These are phyloP conservation scores for Sarocladium brachiariae DNA, from an alignment of 2,329 filamentous ascomycete genomes.

Conservation along the genomic window DNA sequence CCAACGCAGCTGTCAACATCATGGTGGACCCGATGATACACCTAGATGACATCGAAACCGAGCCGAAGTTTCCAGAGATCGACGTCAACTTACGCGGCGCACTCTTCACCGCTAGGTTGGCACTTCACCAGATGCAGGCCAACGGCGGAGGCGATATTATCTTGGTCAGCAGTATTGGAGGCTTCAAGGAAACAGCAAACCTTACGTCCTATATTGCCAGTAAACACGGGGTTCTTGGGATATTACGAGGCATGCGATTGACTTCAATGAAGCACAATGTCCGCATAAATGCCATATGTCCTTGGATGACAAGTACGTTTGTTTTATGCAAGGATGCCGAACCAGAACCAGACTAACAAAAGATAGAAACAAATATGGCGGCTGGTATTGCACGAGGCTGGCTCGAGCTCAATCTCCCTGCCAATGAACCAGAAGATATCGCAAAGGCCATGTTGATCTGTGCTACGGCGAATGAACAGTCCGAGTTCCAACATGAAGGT, in stretches of 20 bases:
- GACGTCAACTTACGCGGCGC: constrained; percentile 4
- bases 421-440: background rate
- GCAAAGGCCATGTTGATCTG: constrained; percentile 4
- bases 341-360: background rate
- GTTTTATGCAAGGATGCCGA: background rate
- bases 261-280: constrained; percentile 5
- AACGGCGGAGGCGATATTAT: constrained; percentile 3
- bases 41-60: background rate
- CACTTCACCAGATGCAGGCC: constrained; percentile 1
- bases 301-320: constrained; percentile 4
- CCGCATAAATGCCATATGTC: constrained; percentile 3
- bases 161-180: constrained; percentile 5
- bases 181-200: constrained; percentile 5
- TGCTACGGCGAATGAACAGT: background rate
- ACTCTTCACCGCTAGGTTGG: background rate
- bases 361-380: constrained; percentile 5
- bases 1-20: background rate
- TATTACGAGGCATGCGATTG: background rate
- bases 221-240: constrained; percentile 3
- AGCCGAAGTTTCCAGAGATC: constrained; percentile 1
- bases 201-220: constrained; percentile 3
- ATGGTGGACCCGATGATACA: background rate
- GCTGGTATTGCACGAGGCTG: constrained; percentile 3
- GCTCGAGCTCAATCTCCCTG: background rate
- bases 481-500: background rate